Evolutionary conservation across 1,139 yeast species (phyloP).

Genomic region (Candida mesenterica): DNA sequence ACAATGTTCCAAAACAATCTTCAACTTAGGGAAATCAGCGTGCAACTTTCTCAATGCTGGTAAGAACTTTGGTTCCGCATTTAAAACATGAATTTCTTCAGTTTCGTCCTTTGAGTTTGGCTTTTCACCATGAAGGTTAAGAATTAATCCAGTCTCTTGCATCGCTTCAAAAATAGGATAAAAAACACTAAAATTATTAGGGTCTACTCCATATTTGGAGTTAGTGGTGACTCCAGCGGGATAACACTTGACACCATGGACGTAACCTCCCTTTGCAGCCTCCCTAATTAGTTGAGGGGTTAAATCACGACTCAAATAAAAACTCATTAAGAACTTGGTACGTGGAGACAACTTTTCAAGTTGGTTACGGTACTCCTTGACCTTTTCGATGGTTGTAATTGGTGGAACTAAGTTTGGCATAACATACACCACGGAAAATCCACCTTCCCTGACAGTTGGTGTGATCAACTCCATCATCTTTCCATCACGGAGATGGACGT

Average conservation of each 20-base stretch:
- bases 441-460: slow-evolving; percentile 89
- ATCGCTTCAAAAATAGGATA: slow-evolving; percentile 88
- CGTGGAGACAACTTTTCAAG: slow-evolving; percentile 71
- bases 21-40: slow-evolving; percentile 77
- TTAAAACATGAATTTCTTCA: slow-evolving; percentile 73
- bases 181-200: slow-evolving; percentile 82
- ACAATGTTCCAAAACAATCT: slow-evolving; percentile 91
- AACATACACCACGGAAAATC: slow-evolving; percentile 83
- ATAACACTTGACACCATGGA: slow-evolving; percentile 88
- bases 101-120: slow-evolving; percentile 54
- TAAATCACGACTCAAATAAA: slow-evolving; percentile 72
- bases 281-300: slow-evolving; percentile 81
- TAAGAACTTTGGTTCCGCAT: slow-evolving; percentile 88
- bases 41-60: slow-evolving; percentile 88
- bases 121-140: slow-evolving; percentile 94
- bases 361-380: slow-evolving; percentile 62
- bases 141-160: slow-evolving; percentile 72
- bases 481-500: slow-evolving; percentile 93
- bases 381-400: slow-evolving; percentile 74
- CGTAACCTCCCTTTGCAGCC: slow-evolving; percentile 72
- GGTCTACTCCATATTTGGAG: slow-evolving; percentile 89
- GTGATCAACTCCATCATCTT: slow-evolving; percentile 87
- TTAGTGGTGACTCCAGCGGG: slow-evolving; percentile 99
- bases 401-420: slow-evolving; percentile 98
- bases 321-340: slow-evolving; percentile 88